A percentile compares a stretch with the other conserved stretches of the same genome.
Evolutionary conservation across 2,329 filamentous ascomycete genomes (phyloP).

Genomic region (Basipetospora chlamydospora): DNA sequence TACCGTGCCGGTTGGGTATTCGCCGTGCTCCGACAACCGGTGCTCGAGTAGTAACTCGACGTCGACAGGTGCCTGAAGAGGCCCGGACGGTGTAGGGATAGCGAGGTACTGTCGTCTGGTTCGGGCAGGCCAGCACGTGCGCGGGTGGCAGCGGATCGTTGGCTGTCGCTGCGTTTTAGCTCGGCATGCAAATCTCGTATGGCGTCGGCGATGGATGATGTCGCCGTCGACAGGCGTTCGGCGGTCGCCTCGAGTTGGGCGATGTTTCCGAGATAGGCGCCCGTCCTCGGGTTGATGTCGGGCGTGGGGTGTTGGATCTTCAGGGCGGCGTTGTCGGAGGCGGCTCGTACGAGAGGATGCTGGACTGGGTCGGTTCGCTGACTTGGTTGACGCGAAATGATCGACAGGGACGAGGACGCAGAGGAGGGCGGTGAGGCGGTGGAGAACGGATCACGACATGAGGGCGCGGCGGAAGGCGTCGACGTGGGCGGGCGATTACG

Average conservation of each 20-base stretch:
- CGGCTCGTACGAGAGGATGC: conserved; percentile 33
- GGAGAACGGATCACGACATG: not conserved
- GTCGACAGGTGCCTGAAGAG: conserved; percentile 31
- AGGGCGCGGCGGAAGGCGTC: not conserved
- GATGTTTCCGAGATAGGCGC: conserved; percentile 51
- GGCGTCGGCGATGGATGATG: conserved; percentile 63
- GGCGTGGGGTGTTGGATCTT: conserved; percentile 44
- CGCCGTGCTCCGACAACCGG: conserved; percentile 38
- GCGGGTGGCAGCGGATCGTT: conserved; percentile 44
- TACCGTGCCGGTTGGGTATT: not conserved
- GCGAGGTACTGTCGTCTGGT: conserved; percentile 7
- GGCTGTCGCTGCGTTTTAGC: conserved; percentile 55
- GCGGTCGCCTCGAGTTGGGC: conserved; percentile 62
- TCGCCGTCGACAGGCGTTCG: conserved; percentile 52
- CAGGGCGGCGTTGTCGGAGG: conserved; percentile 27
- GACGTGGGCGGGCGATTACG: not conserved
- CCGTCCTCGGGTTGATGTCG: conserved; percentile 46
- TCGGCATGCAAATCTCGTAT: conserved; percentile 60
- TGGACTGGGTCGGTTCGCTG: conserved; percentile 11
- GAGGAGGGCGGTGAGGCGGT: conserved; percentile 2
- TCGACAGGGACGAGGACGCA: conserved; percentile 7
- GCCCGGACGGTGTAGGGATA: conserved; percentile 13
- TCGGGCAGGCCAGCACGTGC: conserved; percentile 15
- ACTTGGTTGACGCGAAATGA: conserved; percentile 10
- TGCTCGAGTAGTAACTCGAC: conserved; percentile 47